Percentiles rank a stretch among this genome's conserved stretches.
Evolutionary conservation across 2,329 filamentous ascomycete genomes (phyloP).

Genomic region (Botrytis deweyae): DNA sequence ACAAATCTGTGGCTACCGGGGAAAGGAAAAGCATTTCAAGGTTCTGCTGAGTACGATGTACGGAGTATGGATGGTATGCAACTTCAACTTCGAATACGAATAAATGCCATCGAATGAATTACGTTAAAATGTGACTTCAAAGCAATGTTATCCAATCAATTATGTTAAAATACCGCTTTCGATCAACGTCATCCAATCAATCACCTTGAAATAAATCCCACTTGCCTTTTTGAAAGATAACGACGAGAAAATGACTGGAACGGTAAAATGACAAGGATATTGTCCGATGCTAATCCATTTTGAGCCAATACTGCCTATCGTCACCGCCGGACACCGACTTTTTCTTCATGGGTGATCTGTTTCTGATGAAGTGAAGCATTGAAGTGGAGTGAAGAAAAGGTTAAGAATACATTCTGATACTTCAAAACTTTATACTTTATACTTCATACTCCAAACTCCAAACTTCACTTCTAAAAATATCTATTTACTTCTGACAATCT

Average conservation of each 20-base stretch:
- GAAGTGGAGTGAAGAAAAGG: neutral
- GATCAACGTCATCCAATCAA: slow-evolving; percentile 3
- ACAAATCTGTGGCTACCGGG: neutral
- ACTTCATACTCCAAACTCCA: neutral
- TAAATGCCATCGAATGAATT: neutral
- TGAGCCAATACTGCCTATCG: neutral
- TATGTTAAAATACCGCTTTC: neutral
- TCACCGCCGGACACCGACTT: slow-evolving; percentile 6
- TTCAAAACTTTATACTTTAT: neutral
- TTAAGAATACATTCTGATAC: neutral
- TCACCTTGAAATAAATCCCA: neutral
- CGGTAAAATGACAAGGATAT: neutral
- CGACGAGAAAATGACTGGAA: neutral
- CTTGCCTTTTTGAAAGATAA: slow-evolving; percentile 6
- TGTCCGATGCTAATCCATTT: too few relatives aligned
- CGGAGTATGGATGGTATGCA: too few relatives aligned
- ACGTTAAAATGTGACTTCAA: neutral
- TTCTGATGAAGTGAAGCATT: neutral
- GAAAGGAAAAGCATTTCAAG: neutral
- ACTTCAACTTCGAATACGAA: neutral
- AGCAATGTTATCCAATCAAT: neutral
- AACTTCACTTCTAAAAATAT: neutral
- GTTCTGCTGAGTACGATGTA: neutral
- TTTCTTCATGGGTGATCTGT: neutral
- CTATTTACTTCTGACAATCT: neutral